Evolutionary conservation across 208 protist species (phyloP).

Genomic region (Plasmodiophora brassicae): DNA sequence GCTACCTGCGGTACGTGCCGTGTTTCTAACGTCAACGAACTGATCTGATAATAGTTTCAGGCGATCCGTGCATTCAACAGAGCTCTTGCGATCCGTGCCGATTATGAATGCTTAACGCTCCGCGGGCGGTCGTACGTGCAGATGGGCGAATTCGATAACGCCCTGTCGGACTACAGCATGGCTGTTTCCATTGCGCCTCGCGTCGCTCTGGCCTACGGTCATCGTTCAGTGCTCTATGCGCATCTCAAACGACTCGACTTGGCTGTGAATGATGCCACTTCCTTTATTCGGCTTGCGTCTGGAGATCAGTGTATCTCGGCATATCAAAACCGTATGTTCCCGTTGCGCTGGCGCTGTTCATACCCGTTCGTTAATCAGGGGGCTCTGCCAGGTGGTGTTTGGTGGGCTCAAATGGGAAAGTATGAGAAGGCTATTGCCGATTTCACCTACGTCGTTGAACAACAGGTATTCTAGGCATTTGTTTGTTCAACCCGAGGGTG

Average conservation of each 20-base stretch:
- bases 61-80: slow-evolving; percentile 20
- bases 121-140: slow-evolving; percentile 12
- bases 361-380: neutral
- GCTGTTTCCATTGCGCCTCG: neutral
- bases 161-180: slow-evolving; percentile 12
- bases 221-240: neutral
- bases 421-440: slow-evolving; percentile 11
- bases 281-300: neutral
- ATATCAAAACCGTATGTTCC: slow-evolving; percentile 1
- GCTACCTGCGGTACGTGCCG: neutral
- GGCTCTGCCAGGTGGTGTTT: neutral
- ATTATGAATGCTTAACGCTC: slow-evolving; percentile 20
- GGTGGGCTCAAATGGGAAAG: slow-evolving; percentile 5
- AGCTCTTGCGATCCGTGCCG: neutral
- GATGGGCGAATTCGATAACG: neutral
- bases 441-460: slow-evolving; percentile 10
- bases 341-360: neutral
- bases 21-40: neutral
- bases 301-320: slow-evolving; percentile 15
- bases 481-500: too few species aligned
- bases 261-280: neutral
- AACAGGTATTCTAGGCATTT: neutral
- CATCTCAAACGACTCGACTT: neutral
- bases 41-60: neutral
- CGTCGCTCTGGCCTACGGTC: neutral